Conservation (phyloP, 2,329 filamentous ascomycete genomes). For the Helminthosporium solani region DNA sequence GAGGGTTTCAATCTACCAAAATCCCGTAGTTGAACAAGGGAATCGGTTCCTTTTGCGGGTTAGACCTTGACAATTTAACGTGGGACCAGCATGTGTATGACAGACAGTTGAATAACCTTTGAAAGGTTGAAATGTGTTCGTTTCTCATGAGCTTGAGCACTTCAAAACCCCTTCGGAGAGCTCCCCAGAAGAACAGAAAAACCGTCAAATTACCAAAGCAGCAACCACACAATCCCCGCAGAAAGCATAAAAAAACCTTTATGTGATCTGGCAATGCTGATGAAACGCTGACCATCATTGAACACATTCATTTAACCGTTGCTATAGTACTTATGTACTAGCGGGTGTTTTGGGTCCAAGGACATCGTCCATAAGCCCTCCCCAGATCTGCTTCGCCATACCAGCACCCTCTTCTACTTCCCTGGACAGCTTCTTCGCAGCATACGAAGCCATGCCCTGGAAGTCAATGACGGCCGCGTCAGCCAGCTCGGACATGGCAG, state of each 20-base stretch:
- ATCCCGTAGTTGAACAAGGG: background rate
- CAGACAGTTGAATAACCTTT: background rate
- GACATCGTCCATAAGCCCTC: slow-evolving; percentile 53
- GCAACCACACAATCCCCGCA: slow-evolving; percentile 3
- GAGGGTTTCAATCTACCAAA: no score
- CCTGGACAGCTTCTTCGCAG: slow-evolving; percentile 36
- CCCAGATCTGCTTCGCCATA: slow-evolving; percentile 49
- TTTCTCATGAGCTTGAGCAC: slow-evolving; percentile 40
- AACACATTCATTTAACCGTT: no score
- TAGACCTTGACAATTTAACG: background rate
- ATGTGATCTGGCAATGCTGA: background rate
- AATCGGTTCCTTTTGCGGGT: no score
- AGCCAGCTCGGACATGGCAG: slow-evolving; percentile 59
- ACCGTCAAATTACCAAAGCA: background rate
- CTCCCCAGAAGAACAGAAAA: background rate
- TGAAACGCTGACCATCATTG: background rate
- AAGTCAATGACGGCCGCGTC: slow-evolving; percentile 59
- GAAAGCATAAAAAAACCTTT: background rate
- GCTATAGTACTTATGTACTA: no score
- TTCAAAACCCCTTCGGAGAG: slow-evolving; percentile 24
- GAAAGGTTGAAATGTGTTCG: slow-evolving; percentile 14
- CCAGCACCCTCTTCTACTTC: slow-evolving; percentile 46
- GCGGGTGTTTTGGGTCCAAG: slow-evolving; percentile 39
- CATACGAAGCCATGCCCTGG: slow-evolving; percentile 56
- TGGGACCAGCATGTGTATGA: background rate